Evolutionary conservation across 371 early-diverging fungal genomes (phyloP), one percentile per base, ranked within the genome.

Genomic region (Amoeboaphelidium protococcarum): DNA sequence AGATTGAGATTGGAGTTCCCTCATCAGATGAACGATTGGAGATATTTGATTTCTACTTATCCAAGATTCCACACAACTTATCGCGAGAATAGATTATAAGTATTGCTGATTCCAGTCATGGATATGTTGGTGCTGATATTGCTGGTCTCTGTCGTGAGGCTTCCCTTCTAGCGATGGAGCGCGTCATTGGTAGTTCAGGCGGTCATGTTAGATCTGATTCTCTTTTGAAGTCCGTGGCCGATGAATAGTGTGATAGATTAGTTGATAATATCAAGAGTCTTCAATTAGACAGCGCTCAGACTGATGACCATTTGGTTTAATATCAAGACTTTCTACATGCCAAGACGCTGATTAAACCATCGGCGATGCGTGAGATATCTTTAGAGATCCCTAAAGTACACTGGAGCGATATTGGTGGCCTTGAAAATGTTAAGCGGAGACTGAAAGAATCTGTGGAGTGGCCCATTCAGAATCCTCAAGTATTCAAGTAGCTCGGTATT

Each of bases 331-430:
- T 57, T 23, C 2, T 43, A 44, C 21, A 26, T 13, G 24, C 40
- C 3, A 40, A 26, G 47, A 6, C 43, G 0, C 44, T 24, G 10
- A 19, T 41, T 26, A 54, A 50, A 6, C 41, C 45, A 24, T 45
- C 40, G 13, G 40, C 48, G 6, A 46, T 49, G 52, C 1, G 12
- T 25, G 20, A 73, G 71, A 76, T 87, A 23, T 58, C 76, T 58
- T 58, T 94, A 2, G 88, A 90, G 52, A 83, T 94, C 4, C 96
- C 96, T 13, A 79, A 82, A 55, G 89, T 97, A 1, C 69, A 72
- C 22, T 99, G 96, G 90, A 58, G 60, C 0, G 98, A 98, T 61
- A 84, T 99, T 48, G 99, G 98, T 19, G 99, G 99, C 0, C 85
- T 94, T 54, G 72, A 71, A 26, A 77, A 80, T 20, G 79, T 94